phyloP scores from a whole-genome alignment of 495 filamentous ascomycete species.

The Penicillium diatomitis region DNA sequence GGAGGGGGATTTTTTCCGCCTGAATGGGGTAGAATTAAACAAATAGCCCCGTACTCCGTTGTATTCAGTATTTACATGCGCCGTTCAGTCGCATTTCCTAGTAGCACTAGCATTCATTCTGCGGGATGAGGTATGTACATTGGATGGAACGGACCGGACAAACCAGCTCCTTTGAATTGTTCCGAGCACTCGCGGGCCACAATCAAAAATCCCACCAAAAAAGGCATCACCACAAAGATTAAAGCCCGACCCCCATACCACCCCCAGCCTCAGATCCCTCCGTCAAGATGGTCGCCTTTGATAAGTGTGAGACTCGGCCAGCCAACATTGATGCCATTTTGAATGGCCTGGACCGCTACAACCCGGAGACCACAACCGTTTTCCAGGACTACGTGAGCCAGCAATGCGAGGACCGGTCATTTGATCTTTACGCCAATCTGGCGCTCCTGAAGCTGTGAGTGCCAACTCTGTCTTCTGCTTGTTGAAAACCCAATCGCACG shows the following conservation, averaged over 20 bases:
- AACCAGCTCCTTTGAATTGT: conserved; percentile 15
- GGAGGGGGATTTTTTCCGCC: too few relatives aligned
- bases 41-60: too few relatives aligned
- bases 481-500: not conserved
- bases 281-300: conserved; percentile 44
- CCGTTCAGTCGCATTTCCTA: too few relatives aligned
- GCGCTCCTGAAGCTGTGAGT: conserved; percentile 97
- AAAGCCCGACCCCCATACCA: conserved; percentile 18
- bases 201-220: conserved; percentile 38
- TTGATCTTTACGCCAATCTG: conserved; percentile 93
- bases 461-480: conserved; percentile 7
- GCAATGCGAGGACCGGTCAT: conserved; percentile 90
- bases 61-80: too few relatives aligned
- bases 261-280: conserved; percentile 11
- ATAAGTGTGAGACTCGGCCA: conserved; percentile 58
- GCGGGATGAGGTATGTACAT: not conserved
- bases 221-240: conserved; percentile 16
- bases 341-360: conserved; percentile 92
- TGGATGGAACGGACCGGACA: conserved; percentile 7
- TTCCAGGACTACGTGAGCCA: conserved; percentile 93
- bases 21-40: too few relatives aligned
- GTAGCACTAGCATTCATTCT: conserved; percentile 1
- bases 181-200: conserved; percentile 21
- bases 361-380: conserved; percentile 86
- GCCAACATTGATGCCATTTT: conserved; percentile 86